Percentiles rank a stretch among this genome's conserved stretches.
These are phyloP conservation scores for Phytophthora niederhauseri DNA, from an alignment of 352 stramenopile genomes.

Conservation along the genomic window DNA sequence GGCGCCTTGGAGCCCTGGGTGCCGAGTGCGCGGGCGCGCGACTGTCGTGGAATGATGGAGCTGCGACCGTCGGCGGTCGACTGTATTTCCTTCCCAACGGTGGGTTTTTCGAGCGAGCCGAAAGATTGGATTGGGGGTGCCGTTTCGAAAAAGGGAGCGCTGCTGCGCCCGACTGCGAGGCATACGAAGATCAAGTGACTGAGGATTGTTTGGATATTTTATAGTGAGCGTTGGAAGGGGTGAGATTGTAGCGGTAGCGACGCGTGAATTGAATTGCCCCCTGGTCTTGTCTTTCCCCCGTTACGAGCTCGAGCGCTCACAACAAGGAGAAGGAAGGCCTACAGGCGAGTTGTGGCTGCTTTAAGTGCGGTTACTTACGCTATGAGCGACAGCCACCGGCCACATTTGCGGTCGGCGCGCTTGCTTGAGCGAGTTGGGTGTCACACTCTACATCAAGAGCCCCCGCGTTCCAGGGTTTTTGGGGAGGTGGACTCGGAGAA, in stretches of 20 bases:
- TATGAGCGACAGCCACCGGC: conserved; percentile 2
- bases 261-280: background rate
- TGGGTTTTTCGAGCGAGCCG: conserved; percentile 8
- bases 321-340: background rate
- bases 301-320: background rate
- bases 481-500: conserved; percentile 3
- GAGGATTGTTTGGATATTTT: background rate
- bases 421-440: background rate
- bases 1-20: background rate
- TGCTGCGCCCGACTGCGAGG: background rate
- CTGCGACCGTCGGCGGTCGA: background rate
- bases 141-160: conserved; percentile 23
- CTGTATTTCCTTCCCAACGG: background rate
- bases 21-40: background rate
- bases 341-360: conserved; percentile 9
- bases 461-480: conserved; percentile 15
- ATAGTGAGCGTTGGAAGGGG: too few species aligned
- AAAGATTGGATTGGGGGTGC: conserved; percentile 25
- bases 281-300: conserved; percentile 21
- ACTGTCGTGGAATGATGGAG: conserved; percentile 26
- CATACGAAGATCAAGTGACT: conserved; percentile 2
- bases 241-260: conserved; percentile 14
- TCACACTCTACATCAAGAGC: conserved; percentile 6
- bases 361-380: conserved; percentile 20
- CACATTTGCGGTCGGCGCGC: conserved; percentile 8